Conservation (phyloP, 1,139 yeast genomes). For the Lodderomyces theae region DNA sequence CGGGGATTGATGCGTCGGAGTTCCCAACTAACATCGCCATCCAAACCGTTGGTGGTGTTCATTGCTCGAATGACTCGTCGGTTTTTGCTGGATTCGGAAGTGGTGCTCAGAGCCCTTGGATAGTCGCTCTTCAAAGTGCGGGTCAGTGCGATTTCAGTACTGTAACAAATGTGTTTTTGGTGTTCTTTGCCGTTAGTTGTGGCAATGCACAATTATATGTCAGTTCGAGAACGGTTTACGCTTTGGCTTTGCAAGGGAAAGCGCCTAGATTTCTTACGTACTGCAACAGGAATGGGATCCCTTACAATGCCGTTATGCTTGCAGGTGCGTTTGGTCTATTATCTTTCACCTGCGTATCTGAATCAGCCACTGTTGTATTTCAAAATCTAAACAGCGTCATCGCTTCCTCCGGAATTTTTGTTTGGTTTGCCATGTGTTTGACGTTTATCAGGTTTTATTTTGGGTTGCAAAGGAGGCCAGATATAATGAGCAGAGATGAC, state of each 20-base stretch:
- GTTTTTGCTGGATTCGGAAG: conserved; percentile 51
- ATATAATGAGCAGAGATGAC: conserved; percentile 60
- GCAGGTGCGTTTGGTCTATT: conserved; percentile 61
- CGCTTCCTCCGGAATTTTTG: conserved; percentile 68
- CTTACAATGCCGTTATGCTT: conserved; percentile 64
- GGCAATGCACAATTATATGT: conserved; percentile 79
- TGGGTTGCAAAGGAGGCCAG: conserved; percentile 66
- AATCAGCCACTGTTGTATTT: conserved; percentile 62
- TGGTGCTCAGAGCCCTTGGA: conserved; percentile 76
- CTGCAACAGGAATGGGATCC: conserved; percentile 68
- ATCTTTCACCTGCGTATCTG: conserved; percentile 57
- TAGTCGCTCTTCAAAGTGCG: conserved; percentile 70
- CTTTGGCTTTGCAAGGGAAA: conserved; percentile 67
- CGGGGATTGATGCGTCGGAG: conserved; percentile 27
- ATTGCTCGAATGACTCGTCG: conserved; percentile 32
- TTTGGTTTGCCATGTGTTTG: conserved; percentile 81
- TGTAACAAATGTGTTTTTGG: conserved; percentile 63
- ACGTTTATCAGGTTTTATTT: conserved; percentile 68
- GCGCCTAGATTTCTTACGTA: conserved; percentile 60
- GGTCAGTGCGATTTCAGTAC: conserved; percentile 63
- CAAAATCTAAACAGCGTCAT: conserved; percentile 62
- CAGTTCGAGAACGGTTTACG: conserved; percentile 74
- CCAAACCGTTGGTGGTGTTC: conserved; percentile 39
- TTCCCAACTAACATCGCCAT: conserved; percentile 32
- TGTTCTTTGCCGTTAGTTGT: conserved; percentile 73